These are phyloP conservation scores for Quercus suber DNA, from an alignment of 306 rosid species.

Conservation along the genomic window DNA sequence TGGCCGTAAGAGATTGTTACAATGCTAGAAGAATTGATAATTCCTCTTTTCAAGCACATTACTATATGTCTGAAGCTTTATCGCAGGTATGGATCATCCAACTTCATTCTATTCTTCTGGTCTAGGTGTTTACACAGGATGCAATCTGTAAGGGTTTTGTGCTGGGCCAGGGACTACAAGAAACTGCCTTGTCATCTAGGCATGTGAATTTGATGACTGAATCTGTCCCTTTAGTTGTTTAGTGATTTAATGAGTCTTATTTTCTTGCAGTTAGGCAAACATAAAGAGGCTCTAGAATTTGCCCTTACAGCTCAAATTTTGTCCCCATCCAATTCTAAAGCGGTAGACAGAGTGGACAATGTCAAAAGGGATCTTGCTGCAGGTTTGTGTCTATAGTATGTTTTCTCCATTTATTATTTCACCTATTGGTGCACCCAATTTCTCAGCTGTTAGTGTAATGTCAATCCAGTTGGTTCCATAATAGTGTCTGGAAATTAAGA, in stretches of 20 bases:
- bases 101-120: not conserved
- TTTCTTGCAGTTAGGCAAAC: constrained; percentile 72
- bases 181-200: not conserved
- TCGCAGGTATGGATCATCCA: constrained; percentile 53
- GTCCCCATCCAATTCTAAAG: constrained; percentile 68
- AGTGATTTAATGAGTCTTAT: constrained; percentile 14
- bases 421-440: not conserved
- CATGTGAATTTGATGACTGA: constrained; percentile 11
- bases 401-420: constrained; percentile 10
- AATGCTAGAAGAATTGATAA: constrained; percentile 63
- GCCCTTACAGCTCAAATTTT: constrained; percentile 63
- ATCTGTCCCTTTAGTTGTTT: constrained; percentile 15
- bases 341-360: constrained; percentile 67
- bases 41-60: constrained; percentile 60
- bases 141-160: not conserved
- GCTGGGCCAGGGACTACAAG: not conserved
- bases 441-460: not conserved
- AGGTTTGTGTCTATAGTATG: constrained; percentile 46
- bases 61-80: constrained; percentile 79
- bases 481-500: too few relatives aligned
- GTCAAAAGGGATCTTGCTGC: constrained; percentile 68
- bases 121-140: not conserved
- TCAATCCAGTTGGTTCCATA: not conserved
- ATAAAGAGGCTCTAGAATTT: constrained; percentile 83
- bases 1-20: constrained; percentile 87